Evolutionary conservation across 306 rosid genomes (phyloP).

Genomic region (Trifolium pratense): DNA sequence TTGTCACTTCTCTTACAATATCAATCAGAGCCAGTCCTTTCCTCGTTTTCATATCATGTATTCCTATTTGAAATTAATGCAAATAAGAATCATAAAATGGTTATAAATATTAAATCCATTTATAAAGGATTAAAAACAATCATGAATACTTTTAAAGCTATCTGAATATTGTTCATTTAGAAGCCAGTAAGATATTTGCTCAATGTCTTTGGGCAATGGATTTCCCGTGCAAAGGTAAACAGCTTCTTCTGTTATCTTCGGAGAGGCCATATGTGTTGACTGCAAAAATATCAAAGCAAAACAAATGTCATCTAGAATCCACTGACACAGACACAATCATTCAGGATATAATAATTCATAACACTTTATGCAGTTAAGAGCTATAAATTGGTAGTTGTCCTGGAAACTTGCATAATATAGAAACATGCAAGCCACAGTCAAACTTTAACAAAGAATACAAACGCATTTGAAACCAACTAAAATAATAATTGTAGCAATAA

Average conservation of each 20-base stretch:
- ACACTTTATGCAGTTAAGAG: constrained; percentile 4
- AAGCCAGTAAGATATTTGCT: constrained; percentile 93
- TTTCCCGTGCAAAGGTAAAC: constrained; percentile 98
- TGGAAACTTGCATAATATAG: constrained; percentile 29
- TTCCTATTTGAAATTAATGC: constrained; percentile 54
- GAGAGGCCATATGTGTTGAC: constrained; percentile 98
- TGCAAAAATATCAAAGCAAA: constrained; percentile 50
- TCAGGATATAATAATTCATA: constrained; percentile 35
- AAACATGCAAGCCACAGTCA: constrained; percentile 15
- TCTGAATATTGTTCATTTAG: constrained; percentile 81
- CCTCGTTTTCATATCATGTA: constrained; percentile 70
- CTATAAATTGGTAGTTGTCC: not conserved
- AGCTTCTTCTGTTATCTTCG: constrained; percentile 89
- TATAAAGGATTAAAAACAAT: constrained; percentile 30
- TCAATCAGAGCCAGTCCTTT: constrained; percentile 95
- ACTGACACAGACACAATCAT: not conserved
- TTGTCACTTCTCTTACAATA: constrained; percentile 95
- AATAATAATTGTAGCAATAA: not conserved
- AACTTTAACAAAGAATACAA: constrained; percentile 17
- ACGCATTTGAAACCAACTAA: constrained; percentile 25
- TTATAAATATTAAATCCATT: constrained; percentile 27
- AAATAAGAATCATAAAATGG: constrained; percentile 30
- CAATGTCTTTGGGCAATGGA: constrained; percentile 95
- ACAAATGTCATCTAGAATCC: constrained; percentile 32
- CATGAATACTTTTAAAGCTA: constrained; percentile 57